A percentile compares a stretch with the other conserved stretches of the same genome.
These are phyloP conservation scores for Diplosphaera chodatii DNA, from an alignment of 139 green algal genomes.

Conservation along the genomic window DNA sequence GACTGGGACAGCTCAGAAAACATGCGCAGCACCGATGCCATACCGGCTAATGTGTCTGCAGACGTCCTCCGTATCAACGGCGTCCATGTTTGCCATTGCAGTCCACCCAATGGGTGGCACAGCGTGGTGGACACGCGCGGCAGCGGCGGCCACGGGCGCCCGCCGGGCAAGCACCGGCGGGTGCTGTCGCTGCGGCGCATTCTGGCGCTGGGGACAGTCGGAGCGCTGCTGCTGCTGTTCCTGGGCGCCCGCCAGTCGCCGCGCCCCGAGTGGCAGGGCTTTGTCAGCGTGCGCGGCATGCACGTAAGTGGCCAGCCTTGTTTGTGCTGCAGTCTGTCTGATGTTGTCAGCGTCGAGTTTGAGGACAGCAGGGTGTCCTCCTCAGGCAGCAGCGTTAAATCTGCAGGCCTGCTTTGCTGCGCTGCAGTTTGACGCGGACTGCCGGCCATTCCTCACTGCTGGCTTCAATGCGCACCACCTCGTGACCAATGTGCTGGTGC, in stretches of 20 bases:
- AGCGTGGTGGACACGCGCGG: neutral
- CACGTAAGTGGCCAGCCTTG: neutral
- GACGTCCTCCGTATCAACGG: too few relatives aligned
- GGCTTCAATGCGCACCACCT: constrained; percentile 58
- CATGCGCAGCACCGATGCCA: too few relatives aligned
- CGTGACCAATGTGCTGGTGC: constrained; percentile 17
- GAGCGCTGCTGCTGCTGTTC: neutral
- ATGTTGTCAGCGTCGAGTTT: too few relatives aligned
- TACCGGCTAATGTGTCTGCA: too few relatives aligned
- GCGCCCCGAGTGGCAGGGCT: neutral
- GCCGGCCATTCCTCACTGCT: constrained; percentile 46
- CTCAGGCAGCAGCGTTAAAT: too few relatives aligned
- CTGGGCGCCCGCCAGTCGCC: neutral
- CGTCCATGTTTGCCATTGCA: neutral
- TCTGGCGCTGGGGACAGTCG: neutral
- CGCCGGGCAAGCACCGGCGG: too few relatives aligned
- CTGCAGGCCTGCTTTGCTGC: too few relatives aligned
- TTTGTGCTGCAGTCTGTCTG: too few relatives aligned
- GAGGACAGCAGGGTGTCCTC: too few relatives aligned
- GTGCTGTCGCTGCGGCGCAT: neutral
- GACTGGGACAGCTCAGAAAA: too few relatives aligned
- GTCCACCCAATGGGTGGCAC: neutral
- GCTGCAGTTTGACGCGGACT: constrained; percentile 43
- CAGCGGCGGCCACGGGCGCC: neutral
- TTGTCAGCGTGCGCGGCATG: neutral